These are phyloP conservation scores for Narthecium ossifragum DNA, from an alignment of 106 monocot species.

Conservation along the genomic window DNA sequence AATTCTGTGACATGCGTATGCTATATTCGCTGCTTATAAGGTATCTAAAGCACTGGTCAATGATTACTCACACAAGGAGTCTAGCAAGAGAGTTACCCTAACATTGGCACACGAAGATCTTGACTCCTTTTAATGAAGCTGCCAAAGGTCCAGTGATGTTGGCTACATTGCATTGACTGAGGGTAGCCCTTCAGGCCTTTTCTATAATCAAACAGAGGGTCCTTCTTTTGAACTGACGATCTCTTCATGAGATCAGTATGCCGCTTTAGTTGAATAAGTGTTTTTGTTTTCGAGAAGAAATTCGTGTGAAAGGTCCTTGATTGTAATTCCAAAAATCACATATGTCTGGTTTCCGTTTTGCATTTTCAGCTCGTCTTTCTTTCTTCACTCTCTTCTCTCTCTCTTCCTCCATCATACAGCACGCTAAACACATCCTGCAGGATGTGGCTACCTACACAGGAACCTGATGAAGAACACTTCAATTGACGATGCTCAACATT, in stretches of 20 bases:
- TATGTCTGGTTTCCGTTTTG: neutral
- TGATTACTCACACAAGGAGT: constrained; percentile 30
- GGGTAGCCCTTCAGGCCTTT: constrained; percentile 35
- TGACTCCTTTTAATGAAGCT: constrained; percentile 36
- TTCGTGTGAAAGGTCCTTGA: neutral
- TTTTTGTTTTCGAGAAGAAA: neutral
- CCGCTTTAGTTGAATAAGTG: neutral
- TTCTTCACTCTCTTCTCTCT: neutral
- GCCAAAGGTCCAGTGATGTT: constrained; percentile 48
- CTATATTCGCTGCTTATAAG: constrained; percentile 47
- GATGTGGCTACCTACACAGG: no score
- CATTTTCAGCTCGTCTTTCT: neutral
- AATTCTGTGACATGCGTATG: no score
- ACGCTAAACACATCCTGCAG: no score
- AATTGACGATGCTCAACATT: no score
- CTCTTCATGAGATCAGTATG: neutral
- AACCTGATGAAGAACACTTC: no score
- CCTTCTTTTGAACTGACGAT: neutral
- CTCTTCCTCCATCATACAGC: no score
- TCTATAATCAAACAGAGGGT: constrained; percentile 32
- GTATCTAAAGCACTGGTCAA: constrained; percentile 38
- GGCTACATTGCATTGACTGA: constrained; percentile 33
- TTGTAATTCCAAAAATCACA: no score
- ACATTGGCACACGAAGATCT: constrained; percentile 31
- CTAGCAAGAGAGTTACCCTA: constrained; percentile 38